Percentiles rank a stretch among this genome's conserved stretches.
Conservation (phyloP, 768 basidiomycete genomes). For the Royoungia palumana region DNA sequence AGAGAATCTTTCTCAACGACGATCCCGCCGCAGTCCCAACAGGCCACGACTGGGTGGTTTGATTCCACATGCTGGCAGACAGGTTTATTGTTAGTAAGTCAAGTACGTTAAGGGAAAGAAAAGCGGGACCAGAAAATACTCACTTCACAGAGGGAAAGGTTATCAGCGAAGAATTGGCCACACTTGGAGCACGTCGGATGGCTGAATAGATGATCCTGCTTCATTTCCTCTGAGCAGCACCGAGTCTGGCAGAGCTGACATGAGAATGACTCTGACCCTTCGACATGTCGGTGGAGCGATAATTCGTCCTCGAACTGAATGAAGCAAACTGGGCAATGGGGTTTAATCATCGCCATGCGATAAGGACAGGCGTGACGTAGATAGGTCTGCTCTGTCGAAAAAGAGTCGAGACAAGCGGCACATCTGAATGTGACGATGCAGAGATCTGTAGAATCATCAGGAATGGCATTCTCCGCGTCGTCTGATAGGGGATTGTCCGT, state of each 20-base stretch:
- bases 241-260: conserved; percentile 20
- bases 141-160: conserved; percentile 20
- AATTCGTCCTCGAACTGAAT: conserved; percentile 19
- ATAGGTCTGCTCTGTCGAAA: conserved; percentile 9
- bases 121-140: neutral
- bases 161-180: conserved; percentile 14
- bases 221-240: conserved; percentile 24
- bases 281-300: conserved; percentile 18
- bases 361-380: conserved; percentile 15
- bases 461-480: neutral
- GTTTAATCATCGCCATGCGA: conserved; percentile 7
- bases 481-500: neutral
- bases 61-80: conserved; percentile 20
- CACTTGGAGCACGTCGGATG: conserved; percentile 27
- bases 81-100: neutral
- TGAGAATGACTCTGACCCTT: conserved; percentile 8
- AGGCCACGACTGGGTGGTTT: conserved; percentile 24
- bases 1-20: conserved; percentile 20
- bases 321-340: conserved; percentile 23
- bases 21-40: conserved; percentile 29
- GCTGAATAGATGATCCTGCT: conserved; percentile 23
- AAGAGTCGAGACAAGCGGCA: conserved; percentile 12
- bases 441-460: neutral
- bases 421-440: conserved; percentile 6
- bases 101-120: neutral